Conservation (phyloP, 805 yeast genomes). For the Candida nemodendra region DNA sequence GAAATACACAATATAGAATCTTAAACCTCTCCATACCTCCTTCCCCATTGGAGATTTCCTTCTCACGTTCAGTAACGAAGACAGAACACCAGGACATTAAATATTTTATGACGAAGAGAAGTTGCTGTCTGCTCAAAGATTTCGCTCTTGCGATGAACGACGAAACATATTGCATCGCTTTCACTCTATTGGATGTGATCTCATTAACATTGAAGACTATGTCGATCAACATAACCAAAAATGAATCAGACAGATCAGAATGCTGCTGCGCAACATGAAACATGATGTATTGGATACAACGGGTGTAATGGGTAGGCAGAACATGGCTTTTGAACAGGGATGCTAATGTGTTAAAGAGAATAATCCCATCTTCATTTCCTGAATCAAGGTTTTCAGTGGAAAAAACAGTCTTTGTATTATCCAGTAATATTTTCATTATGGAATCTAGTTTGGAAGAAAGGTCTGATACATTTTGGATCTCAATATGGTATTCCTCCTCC, state of each 20-base stretch:
- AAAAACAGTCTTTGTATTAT: constrained; percentile 47
- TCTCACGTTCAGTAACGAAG: constrained; percentile 80
- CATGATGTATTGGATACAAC: constrained; percentile 79
- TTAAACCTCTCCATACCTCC: constrained; percentile 90
- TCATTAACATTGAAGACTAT: constrained; percentile 72
- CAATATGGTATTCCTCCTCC: constrained; percentile 48
- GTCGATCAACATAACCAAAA: constrained; percentile 76
- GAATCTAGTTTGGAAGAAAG: constrained; percentile 71
- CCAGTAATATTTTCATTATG: constrained; percentile 57
- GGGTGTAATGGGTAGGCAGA: constrained; percentile 88
- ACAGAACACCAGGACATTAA: constrained; percentile 80
- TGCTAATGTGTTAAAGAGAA: constrained; percentile 68
- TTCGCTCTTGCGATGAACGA: constrained; percentile 89
- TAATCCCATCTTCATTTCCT: constrained; percentile 68
- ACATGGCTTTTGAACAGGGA: constrained; percentile 79
- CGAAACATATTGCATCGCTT: constrained; percentile 88
- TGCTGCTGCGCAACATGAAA: constrained; percentile 81
- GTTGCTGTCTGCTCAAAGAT: constrained; percentile 65
- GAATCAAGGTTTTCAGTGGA: constrained; percentile 49
- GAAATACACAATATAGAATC: constrained; percentile 86
- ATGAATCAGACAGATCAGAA: constrained; percentile 81
- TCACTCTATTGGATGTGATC: constrained; percentile 71
- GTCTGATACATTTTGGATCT: constrained; percentile 47
- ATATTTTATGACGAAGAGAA: constrained; percentile 79
- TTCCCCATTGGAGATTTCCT: constrained; percentile 61